A percentile compares a stretch with the other conserved stretches of the same genome.
phyloP scores from a whole-genome alignment of 176 grass and related monocot genomes.

The Pontederia paniculata region DNA sequence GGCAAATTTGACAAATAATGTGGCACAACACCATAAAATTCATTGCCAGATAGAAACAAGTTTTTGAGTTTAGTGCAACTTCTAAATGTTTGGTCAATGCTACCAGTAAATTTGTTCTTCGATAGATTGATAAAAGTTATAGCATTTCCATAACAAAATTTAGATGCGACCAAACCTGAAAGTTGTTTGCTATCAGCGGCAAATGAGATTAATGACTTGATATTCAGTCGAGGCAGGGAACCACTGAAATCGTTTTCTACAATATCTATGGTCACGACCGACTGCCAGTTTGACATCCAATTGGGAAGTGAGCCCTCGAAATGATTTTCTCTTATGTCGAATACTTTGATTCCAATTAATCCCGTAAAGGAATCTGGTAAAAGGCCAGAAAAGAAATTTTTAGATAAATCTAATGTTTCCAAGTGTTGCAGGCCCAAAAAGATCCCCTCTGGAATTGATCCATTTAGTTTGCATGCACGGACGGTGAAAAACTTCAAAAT shows the following conservation, averaged over 20 bases:
- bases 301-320: conserved; percentile 57
- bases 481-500: conserved; percentile 43
- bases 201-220: conserved; percentile 48
- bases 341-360: conserved; percentile 37
- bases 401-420: conserved; percentile 38
- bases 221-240: conserved; percentile 42
- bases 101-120: conserved; percentile 63
- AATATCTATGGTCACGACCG: conserved; percentile 39
- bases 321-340: conserved; percentile 53
- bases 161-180: conserved; percentile 45
- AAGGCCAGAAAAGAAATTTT: conserved; percentile 49
- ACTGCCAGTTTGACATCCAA: conserved; percentile 66
- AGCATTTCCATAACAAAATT: conserved; percentile 51
- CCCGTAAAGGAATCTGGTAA: conserved; percentile 50
- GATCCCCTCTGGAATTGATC: conserved; percentile 47
- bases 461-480: conserved; percentile 52
- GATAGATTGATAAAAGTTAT: conserved; percentile 40
- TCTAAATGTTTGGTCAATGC: conserved; percentile 46
- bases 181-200: conserved; percentile 70
- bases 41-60: conserved; percentile 59
- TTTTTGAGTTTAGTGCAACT: conserved; percentile 57
- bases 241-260: conserved; percentile 60
- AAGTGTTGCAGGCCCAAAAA: conserved; percentile 49
- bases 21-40: conserved; percentile 76
- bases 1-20: conserved; percentile 59